phyloP scores from a whole-genome alignment of 1,284 basidiomycete genomes.

The Ganoderma leucocontextum region DNA sequence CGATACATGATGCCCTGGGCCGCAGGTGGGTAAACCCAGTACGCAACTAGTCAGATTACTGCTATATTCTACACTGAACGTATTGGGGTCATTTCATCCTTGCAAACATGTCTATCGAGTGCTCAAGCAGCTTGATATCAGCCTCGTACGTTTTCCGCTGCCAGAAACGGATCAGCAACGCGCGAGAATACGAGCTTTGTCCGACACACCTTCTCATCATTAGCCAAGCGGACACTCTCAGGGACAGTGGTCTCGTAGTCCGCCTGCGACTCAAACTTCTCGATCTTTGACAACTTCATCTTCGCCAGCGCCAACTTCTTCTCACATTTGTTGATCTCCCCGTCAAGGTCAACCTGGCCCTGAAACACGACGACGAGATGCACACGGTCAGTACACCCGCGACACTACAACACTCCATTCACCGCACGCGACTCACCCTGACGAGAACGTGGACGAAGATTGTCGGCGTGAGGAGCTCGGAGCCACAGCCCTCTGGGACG shows the following conservation, averaged over 20 bases:
- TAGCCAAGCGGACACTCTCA: slow-evolving; percentile 74
- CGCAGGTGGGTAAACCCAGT: too few relatives aligned
- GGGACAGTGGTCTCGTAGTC: slow-evolving; percentile 87
- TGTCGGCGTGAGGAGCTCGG: slow-evolving; percentile 79
- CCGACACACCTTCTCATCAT: slow-evolving; percentile 73
- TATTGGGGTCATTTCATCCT: slow-evolving; percentile 41
- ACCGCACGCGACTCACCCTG: slow-evolving; percentile 58
- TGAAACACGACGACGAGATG: not conserved
- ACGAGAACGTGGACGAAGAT: slow-evolving; percentile 87
- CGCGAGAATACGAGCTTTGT: not conserved
- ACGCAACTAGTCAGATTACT: not conserved
- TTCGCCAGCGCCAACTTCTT: slow-evolving; percentile 84
- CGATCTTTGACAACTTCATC: slow-evolving; percentile 78
- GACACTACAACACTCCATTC: not conserved
- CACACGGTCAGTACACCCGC: not conserved
- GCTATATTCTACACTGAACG: not conserved
- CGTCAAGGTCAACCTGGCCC: slow-evolving; percentile 84
- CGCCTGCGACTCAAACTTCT: slow-evolving; percentile 66
- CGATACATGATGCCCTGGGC: too few relatives aligned
- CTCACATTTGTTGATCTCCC: slow-evolving; percentile 86
- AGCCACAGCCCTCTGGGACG: slow-evolving; percentile 91
- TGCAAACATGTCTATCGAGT: slow-evolving; percentile 55
- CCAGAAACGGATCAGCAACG: not conserved
- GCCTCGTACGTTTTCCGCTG: slow-evolving; percentile 55
- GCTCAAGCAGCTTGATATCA: slow-evolving; percentile 53